Base-by-base conservation (phyloP, 352 stramenopile species). In the Phytophthora palmivora region DNA sequence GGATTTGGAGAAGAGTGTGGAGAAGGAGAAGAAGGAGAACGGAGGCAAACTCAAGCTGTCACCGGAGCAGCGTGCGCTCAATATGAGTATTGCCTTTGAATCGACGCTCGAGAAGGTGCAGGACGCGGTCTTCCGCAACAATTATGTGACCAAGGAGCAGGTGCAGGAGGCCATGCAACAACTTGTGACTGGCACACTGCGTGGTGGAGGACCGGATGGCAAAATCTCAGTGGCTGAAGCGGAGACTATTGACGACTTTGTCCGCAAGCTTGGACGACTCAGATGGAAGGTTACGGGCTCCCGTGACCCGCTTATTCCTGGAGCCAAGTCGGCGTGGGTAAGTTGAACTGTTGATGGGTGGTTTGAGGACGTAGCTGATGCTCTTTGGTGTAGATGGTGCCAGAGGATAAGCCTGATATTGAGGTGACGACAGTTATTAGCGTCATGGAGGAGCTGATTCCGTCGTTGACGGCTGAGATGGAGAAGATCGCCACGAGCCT, bases 11-110 rank as follows among this genome's bases (percentile, higher is more conserved):
- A 67, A 75, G 43, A 76, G 58, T 33, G 66, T 91, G 32, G 75
- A 82, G 47, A 74, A 79, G 58, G 76, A 83, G 46, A 67, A 76
- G 59, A 54, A 62, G 6, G 38, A 64, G 14, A 85, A 90, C 62
- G 55, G 65, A 12, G 78, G 70, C 38, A 75, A 76, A 16, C 61
- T 91, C 14, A 69, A 69, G 49, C 44, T 89, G 9, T 81, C 82
- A 9, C 71, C 82, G 0, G 78, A 93, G 53, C 83, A 93, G 52
- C 79, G 85, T 33, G 86, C 86, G 45, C 74, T 94, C 3, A 72
- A 90, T 36, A 94, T 94, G 86, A 93, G 84, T 63, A 87, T 93
- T 30, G 74, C 76, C 26, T 94, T 94, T 48, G 86, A 94, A 65
- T 78, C 74, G 9, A 88, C 84, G 59, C 72, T 94, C 7, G 81